Conservation (phyloP, 2,329 filamentous ascomycete genomes). For the Stachybotrys chlorohalonatus region DNA sequence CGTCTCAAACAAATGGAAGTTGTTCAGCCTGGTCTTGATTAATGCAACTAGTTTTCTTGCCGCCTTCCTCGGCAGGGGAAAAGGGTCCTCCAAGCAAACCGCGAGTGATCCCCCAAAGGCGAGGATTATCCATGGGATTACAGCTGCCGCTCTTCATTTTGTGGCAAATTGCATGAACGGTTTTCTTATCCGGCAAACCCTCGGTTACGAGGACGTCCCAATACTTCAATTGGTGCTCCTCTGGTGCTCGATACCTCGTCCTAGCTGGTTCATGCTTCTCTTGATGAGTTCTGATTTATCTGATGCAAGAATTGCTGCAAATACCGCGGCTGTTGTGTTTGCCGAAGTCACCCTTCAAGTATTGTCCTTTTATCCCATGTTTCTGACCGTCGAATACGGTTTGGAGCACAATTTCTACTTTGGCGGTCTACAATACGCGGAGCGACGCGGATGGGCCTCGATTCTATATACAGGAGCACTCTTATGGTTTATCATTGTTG, state of each 20-base stretch:
- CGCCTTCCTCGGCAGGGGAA: background rate
- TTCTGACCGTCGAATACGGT: background rate
- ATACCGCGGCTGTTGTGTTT: background rate
- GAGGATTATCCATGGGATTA: background rate
- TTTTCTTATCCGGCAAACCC: background rate
- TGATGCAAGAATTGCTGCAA: background rate
- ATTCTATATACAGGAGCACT: background rate
- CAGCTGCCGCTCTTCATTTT: background rate
- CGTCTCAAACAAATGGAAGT: background rate
- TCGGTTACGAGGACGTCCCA: background rate
- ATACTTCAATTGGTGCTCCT: background rate
- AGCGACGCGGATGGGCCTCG: background rate
- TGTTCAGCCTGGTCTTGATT: background rate
- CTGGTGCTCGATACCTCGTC: constrained; percentile 1
- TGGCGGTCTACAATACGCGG: background rate
- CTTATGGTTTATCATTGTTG: no score
- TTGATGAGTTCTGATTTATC: background rate
- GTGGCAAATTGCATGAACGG: background rate
- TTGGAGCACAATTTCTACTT: background rate
- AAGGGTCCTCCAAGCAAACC: background rate
- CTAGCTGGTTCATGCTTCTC: background rate
- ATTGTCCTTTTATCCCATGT: background rate
- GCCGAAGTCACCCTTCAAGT: background rate
- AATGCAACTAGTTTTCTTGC: background rate
- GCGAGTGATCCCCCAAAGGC: background rate